Conservation (phyloP, 1,284 basidiomycete genomes). For the Sporisorium scitamineum region DNA sequence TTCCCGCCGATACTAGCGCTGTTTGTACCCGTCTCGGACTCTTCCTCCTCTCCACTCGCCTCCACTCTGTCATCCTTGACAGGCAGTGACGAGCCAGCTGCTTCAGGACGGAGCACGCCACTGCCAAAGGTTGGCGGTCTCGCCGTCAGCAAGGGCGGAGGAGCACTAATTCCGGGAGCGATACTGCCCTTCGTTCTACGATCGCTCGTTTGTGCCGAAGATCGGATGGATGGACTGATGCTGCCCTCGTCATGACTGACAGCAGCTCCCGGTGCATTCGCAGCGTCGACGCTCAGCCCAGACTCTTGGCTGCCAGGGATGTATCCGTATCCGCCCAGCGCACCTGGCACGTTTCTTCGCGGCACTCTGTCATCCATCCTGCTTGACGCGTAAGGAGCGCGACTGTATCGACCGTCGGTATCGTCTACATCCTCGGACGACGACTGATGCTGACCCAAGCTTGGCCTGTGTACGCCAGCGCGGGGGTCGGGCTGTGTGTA, state of each 20-base stretch:
- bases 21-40: slow-evolving; percentile 34
- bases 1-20: slow-evolving; percentile 25
- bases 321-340: slow-evolving; percentile 62
- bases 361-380: slow-evolving; percentile 5
- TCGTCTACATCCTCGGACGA: slow-evolving; percentile 45
- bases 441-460: slow-evolving; percentile 26
- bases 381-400: neutral
- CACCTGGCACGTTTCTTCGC: slow-evolving; percentile 39
- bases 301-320: slow-evolving; percentile 66
- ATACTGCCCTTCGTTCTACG: slow-evolving; percentile 1
- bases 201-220: slow-evolving; percentile 52
- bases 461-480: slow-evolving; percentile 16
- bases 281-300: slow-evolving; percentile 46
- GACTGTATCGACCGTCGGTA: slow-evolving; percentile 15
- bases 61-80: slow-evolving; percentile 31
- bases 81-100: neutral
- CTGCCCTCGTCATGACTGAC: slow-evolving; percentile 46
- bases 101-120: neutral
- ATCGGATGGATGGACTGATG: slow-evolving; percentile 58
- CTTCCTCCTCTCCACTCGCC: slow-evolving; percentile 40
- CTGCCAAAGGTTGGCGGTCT: slow-evolving; percentile 5
- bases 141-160: slow-evolving; percentile 25
- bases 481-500: slow-evolving; percentile 21
- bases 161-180: slow-evolving; percentile 20
- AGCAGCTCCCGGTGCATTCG: slow-evolving; percentile 6